Evolutionary conservation across 208 protist genomes (phyloP).

Genomic region (Lotmaria passim): DNA sequence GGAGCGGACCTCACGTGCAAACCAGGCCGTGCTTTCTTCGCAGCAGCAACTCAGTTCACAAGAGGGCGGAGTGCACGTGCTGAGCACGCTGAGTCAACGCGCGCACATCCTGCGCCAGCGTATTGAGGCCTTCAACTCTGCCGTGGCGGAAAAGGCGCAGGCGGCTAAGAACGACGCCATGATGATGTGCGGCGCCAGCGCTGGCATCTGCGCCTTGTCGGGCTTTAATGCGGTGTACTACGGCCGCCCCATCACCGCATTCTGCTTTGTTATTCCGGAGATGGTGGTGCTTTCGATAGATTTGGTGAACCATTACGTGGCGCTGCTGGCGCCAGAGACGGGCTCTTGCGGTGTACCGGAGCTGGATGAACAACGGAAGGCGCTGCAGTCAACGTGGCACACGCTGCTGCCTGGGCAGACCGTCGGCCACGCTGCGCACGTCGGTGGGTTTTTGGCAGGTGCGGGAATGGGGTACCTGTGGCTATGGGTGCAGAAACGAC

Average conservation of each 20-base stretch:
- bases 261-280: conserved; percentile 45
- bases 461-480: conserved; percentile 44
- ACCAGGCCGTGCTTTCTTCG: not conserved
- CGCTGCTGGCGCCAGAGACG: not conserved
- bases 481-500: conserved; percentile 27
- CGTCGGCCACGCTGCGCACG: conserved; percentile 67
- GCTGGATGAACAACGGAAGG: conserved; percentile 15
- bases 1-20: conserved; percentile 13
- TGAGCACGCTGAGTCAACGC: not conserved
- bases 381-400: conserved; percentile 22
- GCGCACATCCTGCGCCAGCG: conserved; percentile 1
- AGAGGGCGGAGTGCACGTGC: not conserved
- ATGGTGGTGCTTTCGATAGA: conserved; percentile 29
- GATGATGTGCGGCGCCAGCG: conserved; percentile 69
- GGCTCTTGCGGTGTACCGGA: not conserved
- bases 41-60: not conserved
- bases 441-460: conserved; percentile 64
- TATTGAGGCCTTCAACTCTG: conserved; percentile 28
- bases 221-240: conserved; percentile 69
- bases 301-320: conserved; percentile 17
- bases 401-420: conserved; percentile 46
- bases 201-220: conserved; percentile 52
- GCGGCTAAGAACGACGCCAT: conserved; percentile 39
- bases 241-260: conserved; percentile 34
- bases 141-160: conserved; percentile 33